These are phyloP conservation scores for Colletotrichum sp. DNA, from an alignment of 2,329 filamentous ascomycete genomes.

Conservation along the genomic window DNA sequence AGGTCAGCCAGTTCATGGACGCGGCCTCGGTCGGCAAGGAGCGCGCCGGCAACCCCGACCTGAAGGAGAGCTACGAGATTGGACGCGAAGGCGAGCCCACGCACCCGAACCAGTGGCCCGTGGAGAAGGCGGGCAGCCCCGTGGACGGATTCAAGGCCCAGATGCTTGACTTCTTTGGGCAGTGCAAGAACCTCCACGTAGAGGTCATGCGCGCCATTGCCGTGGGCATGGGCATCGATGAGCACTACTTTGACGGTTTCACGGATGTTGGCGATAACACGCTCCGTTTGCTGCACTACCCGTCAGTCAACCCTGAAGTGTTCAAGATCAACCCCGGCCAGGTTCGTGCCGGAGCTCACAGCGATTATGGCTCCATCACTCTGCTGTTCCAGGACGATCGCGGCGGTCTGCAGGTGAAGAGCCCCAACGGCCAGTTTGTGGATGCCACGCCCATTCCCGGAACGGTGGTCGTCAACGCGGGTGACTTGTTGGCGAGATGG, in stretches of 20 bases:
- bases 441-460: constrained; percentile 82
- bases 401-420: constrained; percentile 65
- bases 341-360: constrained; percentile 80
- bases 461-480: constrained; percentile 88
- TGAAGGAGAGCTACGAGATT: constrained; percentile 72
- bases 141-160: constrained; percentile 67
- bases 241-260: constrained; percentile 77
- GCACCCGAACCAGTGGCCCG: constrained; percentile 80
- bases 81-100: constrained; percentile 63
- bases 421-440: constrained; percentile 78
- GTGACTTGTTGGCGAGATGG: constrained; percentile 86
- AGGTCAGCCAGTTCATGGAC: constrained; percentile 65
- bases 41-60: constrained; percentile 63
- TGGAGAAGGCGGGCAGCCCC: constrained; percentile 50
- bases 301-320: constrained; percentile 66
- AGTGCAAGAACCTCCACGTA: constrained; percentile 76
- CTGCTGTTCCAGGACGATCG: constrained; percentile 65
- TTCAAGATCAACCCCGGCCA: constrained; percentile 72
- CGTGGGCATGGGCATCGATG: constrained; percentile 76
- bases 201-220: constrained; percentile 86
- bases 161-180: constrained; percentile 78
- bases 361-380: constrained; percentile 67
- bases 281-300: constrained; percentile 79
- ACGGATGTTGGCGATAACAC: constrained; percentile 75
- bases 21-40: constrained; percentile 60